Conservation (phyloP, 129 eudicot genomes). For the Centella asiatica region DNA sequence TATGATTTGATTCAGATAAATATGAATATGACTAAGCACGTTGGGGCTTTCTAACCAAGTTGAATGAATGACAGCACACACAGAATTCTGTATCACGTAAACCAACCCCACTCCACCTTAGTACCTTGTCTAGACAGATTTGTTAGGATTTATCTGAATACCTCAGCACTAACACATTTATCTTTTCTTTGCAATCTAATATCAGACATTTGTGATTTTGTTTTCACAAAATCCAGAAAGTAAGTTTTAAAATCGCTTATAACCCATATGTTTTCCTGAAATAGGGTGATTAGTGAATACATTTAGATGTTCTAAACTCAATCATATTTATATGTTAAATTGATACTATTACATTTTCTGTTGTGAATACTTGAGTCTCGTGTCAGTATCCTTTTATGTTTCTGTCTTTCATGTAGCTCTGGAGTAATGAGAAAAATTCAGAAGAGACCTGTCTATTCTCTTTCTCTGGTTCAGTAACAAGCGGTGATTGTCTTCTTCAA, state of each 20-base stretch:
- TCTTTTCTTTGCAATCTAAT: too few species aligned
- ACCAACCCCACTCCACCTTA: too few species aligned
- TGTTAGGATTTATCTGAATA: too few species aligned
- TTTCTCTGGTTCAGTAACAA: constrained; percentile 11
- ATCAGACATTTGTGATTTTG: not conserved
- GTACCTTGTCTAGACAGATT: too few species aligned
- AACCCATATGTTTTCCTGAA: too few species aligned
- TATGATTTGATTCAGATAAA: not conserved
- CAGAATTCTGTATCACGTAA: too few species aligned
- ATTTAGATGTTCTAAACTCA: not conserved
- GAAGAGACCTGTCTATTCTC: constrained; percentile 11
- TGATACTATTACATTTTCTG: not conserved
- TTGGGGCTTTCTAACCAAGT: not conserved
- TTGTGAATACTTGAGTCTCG: not conserved
- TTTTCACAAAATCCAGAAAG: too few species aligned
- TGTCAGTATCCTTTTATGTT: not conserved
- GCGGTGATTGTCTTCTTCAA: constrained; percentile 10
- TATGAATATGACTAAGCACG: not conserved
- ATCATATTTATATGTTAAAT: not conserved
- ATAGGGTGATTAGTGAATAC: not conserved
- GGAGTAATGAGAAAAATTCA: not conserved
- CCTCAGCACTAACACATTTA: too few species aligned
- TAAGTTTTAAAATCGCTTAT: too few species aligned
- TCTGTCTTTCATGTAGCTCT: not conserved
- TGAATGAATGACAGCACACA: too few species aligned